phyloP scores from a whole-genome alignment of 1,139 yeast species.

The Eremothecium coryli region DNA sequence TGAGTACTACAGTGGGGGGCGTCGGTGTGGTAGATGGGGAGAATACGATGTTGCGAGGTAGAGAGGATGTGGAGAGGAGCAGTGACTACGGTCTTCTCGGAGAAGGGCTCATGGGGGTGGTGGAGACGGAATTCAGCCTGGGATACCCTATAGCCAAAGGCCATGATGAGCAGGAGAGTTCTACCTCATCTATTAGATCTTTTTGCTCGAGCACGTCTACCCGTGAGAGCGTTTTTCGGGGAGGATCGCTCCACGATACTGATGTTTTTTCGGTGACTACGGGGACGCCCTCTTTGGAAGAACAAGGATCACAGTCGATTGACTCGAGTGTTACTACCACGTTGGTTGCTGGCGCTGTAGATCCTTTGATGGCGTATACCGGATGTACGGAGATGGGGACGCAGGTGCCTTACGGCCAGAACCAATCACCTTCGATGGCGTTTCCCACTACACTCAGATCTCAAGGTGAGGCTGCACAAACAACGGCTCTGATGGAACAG shows the following conservation, averaged over 20 bases:
- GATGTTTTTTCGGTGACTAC: constrained; percentile 8
- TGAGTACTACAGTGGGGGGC: neutral
- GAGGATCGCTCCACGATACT: constrained; percentile 6
- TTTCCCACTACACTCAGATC: no score
- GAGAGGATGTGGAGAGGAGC: neutral
- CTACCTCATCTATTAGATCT: no score
- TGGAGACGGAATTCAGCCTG: neutral
- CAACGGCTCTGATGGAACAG: no score
- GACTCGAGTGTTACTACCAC: neutral
- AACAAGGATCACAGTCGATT: neutral
- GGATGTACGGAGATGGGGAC: neutral
- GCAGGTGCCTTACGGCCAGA: neutral
- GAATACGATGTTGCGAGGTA: no score
- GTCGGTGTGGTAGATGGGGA: constrained; percentile 1
- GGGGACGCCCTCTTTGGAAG: constrained; percentile 1
- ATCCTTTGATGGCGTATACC: constrained; percentile 5
- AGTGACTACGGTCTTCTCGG: no score
- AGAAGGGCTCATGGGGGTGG: neutral
- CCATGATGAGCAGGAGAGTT: neutral
- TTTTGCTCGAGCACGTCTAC: constrained; percentile 8
- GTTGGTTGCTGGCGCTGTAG: constrained; percentile 1
- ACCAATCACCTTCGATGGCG: no score
- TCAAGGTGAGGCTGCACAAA: no score
- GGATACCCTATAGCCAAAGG: constrained; percentile 1
- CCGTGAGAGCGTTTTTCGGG: constrained; percentile 5